Evolutionary conservation across 495 filamentous ascomycete genomes (phyloP).

Genomic region (Daldinia loculata): DNA sequence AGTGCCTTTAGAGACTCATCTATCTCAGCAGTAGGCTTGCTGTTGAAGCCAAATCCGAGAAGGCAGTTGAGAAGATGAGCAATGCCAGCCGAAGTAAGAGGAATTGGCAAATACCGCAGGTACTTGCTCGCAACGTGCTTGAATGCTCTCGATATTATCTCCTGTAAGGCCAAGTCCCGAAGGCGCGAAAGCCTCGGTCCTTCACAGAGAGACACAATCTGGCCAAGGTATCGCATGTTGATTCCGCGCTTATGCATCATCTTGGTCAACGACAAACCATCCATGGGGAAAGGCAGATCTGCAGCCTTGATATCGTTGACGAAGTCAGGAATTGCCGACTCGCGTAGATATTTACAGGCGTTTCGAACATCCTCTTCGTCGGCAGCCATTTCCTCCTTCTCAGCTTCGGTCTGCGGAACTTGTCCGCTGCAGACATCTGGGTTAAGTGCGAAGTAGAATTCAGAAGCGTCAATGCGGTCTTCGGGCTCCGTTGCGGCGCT

Average conservation of each 20-base stretch:
- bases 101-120: conserved; percentile 79
- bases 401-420: conserved; percentile 84
- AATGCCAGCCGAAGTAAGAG: conserved; percentile 77
- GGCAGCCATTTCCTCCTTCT: conserved; percentile 82
- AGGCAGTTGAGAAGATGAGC: conserved; percentile 95
- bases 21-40: conserved; percentile 75
- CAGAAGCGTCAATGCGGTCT: conserved; percentile 79
- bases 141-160: conserved; percentile 93
- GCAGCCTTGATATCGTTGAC: conserved; percentile 87
- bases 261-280: conserved; percentile 86
- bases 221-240: conserved; percentile 95
- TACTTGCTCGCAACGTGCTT: conserved; percentile 89
- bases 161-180: conserved; percentile 77
- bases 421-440: conserved; percentile 96
- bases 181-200: conserved; percentile 79
- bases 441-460: conserved; percentile 89
- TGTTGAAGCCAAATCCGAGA: conserved; percentile 79
- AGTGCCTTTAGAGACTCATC: conserved; percentile 76
- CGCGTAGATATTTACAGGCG: conserved; percentile 79
- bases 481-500: conserved; percentile 43
- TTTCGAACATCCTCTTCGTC: conserved; percentile 91
- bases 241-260: conserved; percentile 97
- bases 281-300: conserved; percentile 97
- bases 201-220: conserved; percentile 73
- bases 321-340: conserved; percentile 73